Evolutionary conservation across 345 rosid genomes (phyloP).

Genomic region (Eucalyptus curtisii): DNA sequence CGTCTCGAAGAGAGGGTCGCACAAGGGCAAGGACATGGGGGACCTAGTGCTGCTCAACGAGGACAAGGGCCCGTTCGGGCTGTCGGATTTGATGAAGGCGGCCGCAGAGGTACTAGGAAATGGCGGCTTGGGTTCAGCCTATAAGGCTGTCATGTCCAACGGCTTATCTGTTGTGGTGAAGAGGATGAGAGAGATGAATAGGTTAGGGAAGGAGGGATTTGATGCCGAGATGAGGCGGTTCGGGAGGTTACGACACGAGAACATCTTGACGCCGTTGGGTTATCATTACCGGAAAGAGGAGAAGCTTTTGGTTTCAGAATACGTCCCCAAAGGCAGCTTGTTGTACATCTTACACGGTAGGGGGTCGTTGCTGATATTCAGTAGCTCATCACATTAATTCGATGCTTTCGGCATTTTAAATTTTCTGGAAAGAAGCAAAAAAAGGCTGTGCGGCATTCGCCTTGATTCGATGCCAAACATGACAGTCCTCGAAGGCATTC

Average conservation of each 20-base stretch:
- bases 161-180: conserved; percentile 82
- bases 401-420: not conserved
- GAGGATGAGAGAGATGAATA: conserved; percentile 73
- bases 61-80: conserved; percentile 53
- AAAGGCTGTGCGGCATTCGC: not conserved
- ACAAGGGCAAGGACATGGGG: conserved; percentile 2
- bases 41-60: conserved; percentile 51
- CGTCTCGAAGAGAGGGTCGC: conserved; percentile 13
- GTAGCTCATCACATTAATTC: not conserved
- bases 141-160: conserved; percentile 63
- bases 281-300: conserved; percentile 78
- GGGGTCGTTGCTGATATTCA: not conserved
- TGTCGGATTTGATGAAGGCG: conserved; percentile 84
- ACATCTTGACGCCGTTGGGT: conserved; percentile 68
- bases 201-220: conserved; percentile 35
- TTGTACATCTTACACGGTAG: conserved; percentile 74
- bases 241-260: conserved; percentile 46
- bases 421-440: not conserved
- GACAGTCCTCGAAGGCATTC: not conserved
- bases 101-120: conserved; percentile 86
- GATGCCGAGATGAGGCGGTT: conserved; percentile 65
- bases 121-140: conserved; percentile 84
- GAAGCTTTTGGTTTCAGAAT: conserved; percentile 74
- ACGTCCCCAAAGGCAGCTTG: conserved; percentile 76
- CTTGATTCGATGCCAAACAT: not conserved